phyloP scores from a whole-genome alignment of 768 basidiomycete species.

The Lactifluus piperatus region DNA sequence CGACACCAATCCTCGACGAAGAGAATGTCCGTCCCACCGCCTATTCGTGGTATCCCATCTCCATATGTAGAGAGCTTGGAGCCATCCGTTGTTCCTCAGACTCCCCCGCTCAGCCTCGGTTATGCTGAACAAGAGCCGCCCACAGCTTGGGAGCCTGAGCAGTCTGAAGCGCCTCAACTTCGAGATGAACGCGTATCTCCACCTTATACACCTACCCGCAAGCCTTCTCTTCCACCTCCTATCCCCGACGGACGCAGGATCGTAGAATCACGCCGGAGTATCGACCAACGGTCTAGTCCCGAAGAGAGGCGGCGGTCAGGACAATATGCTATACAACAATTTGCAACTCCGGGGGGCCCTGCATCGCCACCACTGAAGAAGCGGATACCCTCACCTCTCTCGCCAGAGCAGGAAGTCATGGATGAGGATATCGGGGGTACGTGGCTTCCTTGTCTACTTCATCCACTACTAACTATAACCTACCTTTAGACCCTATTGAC shows the following conservation, averaged over 20 bases:
- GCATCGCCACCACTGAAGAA: slow-evolving; percentile 5
- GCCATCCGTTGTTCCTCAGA: not conserved
- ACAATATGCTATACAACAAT: not conserved
- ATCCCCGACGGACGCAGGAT: slow-evolving; percentile 7
- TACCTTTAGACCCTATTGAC: slow-evolving; percentile 56
- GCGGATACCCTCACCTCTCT: slow-evolving; percentile 5
- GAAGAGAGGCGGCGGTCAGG: slow-evolving; percentile 9
- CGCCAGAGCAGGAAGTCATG: slow-evolving; percentile 16
- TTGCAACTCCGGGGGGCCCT: not conserved
- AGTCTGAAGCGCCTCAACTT: not conserved
- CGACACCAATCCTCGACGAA: slow-evolving; percentile 4
- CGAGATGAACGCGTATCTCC: not conserved
- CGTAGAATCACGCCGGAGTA: slow-evolving; percentile 10
- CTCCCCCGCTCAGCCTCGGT: not conserved
- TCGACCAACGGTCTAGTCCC: not conserved
- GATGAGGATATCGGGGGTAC: slow-evolving; percentile 36
- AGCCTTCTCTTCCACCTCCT: slow-evolving; percentile 3
- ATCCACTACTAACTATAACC: not conserved
- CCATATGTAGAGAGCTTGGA: not conserved
- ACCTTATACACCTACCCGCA: not conserved
- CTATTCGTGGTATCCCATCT: slow-evolving; percentile 5
- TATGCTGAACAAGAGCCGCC: slow-evolving; percentile 4
- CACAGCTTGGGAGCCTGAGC: slow-evolving; percentile 8
- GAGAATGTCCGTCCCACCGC: slow-evolving; percentile 14
- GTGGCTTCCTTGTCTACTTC: slow-evolving; percentile 20